Conservation (phyloP, 805 yeast species). For the Starmera quercuum region DNA sequence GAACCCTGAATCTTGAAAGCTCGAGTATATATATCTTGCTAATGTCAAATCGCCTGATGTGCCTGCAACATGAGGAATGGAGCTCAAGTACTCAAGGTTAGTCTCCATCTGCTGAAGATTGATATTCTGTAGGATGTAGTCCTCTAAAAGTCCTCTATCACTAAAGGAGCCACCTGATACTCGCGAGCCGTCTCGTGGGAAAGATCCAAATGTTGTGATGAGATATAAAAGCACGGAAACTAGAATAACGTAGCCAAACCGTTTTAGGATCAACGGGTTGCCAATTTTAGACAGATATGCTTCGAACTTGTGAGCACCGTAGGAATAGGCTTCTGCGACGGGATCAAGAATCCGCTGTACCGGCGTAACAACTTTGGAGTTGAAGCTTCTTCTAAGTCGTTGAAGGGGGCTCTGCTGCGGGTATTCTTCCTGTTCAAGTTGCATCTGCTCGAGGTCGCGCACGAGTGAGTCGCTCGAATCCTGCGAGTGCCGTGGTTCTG, state of each 20-base stretch:
- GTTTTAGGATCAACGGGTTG: constrained; percentile 75
- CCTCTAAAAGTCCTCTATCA: constrained; percentile 45
- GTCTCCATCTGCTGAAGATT: constrained; percentile 53
- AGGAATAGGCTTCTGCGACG: constrained; percentile 28
- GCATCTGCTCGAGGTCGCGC: constrained; percentile 25
- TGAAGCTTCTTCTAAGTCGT: constrained; percentile 15
- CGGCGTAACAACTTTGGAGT: constrained; percentile 27
- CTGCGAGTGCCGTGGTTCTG: not conserved
- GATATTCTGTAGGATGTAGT: constrained; percentile 41
- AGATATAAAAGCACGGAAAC: constrained; percentile 52
- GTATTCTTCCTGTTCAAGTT: constrained; percentile 26
- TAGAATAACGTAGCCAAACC: constrained; percentile 63
- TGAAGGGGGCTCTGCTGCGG: constrained; percentile 10
- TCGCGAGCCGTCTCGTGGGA: constrained; percentile 34
- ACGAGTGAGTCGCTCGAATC: constrained; percentile 3
- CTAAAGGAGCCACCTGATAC: constrained; percentile 51
- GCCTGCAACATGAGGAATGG: constrained; percentile 85
- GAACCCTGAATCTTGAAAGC: constrained; percentile 52
- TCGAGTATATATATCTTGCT: constrained; percentile 55
- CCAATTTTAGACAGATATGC: constrained; percentile 57
- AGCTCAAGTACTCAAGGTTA: constrained; percentile 62
- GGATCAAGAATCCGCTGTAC: constrained; percentile 41
- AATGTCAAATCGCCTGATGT: constrained; percentile 77
- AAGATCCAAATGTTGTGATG: constrained; percentile 48
- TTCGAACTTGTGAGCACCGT: constrained; percentile 41